phyloP scores from a whole-genome alignment of 2,329 filamentous ascomycete species.

The Esteya vermicola region DNA sequence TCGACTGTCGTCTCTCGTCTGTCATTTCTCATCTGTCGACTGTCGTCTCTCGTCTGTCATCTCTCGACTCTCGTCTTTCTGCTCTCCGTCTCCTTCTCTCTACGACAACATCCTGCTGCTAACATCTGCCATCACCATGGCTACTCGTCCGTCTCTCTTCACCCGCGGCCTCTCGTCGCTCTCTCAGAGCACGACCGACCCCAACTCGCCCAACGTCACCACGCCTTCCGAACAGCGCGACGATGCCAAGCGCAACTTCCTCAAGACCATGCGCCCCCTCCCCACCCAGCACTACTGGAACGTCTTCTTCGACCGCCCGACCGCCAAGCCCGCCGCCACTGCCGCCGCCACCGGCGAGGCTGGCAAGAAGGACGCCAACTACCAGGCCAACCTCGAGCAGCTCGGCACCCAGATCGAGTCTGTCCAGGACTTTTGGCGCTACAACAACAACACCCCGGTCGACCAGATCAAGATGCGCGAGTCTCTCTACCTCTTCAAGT shows the following conservation, averaged over 20 bases:
- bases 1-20: too few species aligned
- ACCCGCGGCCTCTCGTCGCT: slow-evolving; percentile 49
- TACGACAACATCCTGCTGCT: too few species aligned
- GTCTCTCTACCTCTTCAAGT: slow-evolving; percentile 67
- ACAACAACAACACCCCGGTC: slow-evolving; percentile 69
- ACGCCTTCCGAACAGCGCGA: slow-evolving; percentile 62
- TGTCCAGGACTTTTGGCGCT: slow-evolving; percentile 73
- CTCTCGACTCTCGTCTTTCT: too few species aligned
- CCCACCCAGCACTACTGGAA: slow-evolving; percentile 72
- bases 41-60: too few species aligned
- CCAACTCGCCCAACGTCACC: slow-evolving; percentile 42
- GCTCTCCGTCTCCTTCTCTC: too few species aligned
- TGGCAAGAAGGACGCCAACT: slow-evolving; percentile 20
- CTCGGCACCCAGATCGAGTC: slow-evolving; percentile 57
- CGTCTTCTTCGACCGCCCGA: slow-evolving; percentile 48
- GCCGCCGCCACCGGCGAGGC: background rate
- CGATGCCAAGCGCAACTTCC: slow-evolving; percentile 71
- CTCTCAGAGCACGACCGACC: slow-evolving; percentile 38
- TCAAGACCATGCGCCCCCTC: slow-evolving; percentile 57
- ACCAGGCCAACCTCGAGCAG: slow-evolving; percentile 44
- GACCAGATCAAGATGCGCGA: slow-evolving; percentile 64
- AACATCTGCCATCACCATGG: slow-evolving; percentile 34
- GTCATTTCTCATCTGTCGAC: too few species aligned
- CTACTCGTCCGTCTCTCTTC: slow-evolving; percentile 41
- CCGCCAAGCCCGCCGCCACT: background rate